Percentiles rank a stretch among this genome's conserved stretches.
phyloP scores from a whole-genome alignment of 768 basidiomycete genomes.

The Termitomyces sp. region DNA sequence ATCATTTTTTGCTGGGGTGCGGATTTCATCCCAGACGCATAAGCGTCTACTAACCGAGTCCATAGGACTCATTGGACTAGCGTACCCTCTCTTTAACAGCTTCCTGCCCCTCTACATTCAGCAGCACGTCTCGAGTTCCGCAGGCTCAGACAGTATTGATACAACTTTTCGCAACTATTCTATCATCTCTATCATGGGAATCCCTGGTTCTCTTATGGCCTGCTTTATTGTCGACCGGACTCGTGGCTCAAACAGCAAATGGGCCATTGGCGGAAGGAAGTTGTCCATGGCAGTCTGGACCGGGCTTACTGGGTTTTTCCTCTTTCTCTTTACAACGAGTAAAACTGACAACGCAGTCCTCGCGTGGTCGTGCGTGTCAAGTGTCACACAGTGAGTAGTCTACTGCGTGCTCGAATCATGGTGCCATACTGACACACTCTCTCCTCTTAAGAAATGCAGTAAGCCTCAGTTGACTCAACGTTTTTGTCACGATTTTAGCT shows the following conservation, averaged over 20 bases:
- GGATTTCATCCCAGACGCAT: slow-evolving; percentile 4
- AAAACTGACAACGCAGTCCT: slow-evolving; percentile 31
- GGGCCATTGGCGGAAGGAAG: slow-evolving; percentile 39
- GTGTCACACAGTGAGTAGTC: slow-evolving; percentile 32
- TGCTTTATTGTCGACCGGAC: slow-evolving; percentile 40
- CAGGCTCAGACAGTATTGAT: slow-evolving; percentile 11
- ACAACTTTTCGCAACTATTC: slow-evolving; percentile 42
- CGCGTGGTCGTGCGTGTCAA: slow-evolving; percentile 39
- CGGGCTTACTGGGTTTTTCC: slow-evolving; percentile 37
- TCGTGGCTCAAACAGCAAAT: slow-evolving; percentile 21
- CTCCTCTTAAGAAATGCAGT: slow-evolving; percentile 2
- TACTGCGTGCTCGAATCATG: not conserved
- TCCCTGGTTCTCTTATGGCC: slow-evolving; percentile 44
- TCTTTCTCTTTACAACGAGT: slow-evolving; percentile 49
- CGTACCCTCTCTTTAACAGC: slow-evolving; percentile 46
- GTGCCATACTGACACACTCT: not conserved
- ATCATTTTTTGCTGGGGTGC: slow-evolving; percentile 49
- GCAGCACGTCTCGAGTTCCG: slow-evolving; percentile 22
- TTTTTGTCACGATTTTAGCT: not conserved
- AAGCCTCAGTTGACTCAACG: not conserved
- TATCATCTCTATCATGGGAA: slow-evolving; percentile 39
- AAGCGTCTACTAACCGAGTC: not conserved
- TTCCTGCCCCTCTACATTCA: slow-evolving; percentile 47
- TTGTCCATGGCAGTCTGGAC: slow-evolving; percentile 41
- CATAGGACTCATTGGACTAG: slow-evolving; percentile 41